Conservation (phyloP, 2,329 filamentous ascomycete genomes). For the Microdochium trichocladiopsis region DNA sequence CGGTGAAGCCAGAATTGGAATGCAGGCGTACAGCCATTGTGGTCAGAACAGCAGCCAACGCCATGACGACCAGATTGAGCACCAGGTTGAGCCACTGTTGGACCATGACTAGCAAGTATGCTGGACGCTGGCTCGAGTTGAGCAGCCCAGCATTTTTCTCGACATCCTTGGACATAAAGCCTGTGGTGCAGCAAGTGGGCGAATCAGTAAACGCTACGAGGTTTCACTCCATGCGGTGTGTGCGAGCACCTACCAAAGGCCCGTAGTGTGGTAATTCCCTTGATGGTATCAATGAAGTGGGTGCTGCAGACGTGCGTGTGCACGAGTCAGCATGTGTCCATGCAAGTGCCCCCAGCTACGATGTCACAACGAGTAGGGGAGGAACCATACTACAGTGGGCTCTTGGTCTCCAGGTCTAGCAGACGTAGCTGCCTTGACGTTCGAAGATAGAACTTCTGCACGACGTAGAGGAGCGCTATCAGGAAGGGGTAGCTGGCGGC, state of each 20-base stretch:
- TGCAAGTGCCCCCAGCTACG: too few relatives aligned
- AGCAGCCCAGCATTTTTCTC: too few relatives aligned
- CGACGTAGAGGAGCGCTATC: constrained; percentile 32
- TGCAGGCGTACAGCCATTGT: constrained; percentile 36
- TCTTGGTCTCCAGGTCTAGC: constrained; percentile 55
- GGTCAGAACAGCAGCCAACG: constrained; percentile 39
- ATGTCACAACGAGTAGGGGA: too few relatives aligned
- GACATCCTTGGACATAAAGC: too few relatives aligned
- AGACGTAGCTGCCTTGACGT: constrained; percentile 54
- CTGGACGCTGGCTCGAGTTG: constrained; percentile 32
- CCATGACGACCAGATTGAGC: constrained; percentile 40
- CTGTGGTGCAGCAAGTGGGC: constrained; percentile 37
- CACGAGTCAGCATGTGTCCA: too few relatives aligned
- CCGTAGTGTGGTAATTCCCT: constrained; percentile 47
- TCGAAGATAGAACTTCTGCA: constrained; percentile 52
- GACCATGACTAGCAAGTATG: constrained; percentile 49
- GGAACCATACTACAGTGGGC: constrained; percentile 45
- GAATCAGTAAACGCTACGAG: too few relatives aligned
- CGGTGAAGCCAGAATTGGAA: constrained; percentile 27
- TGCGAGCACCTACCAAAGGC: constrained; percentile 47
- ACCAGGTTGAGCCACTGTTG: constrained; percentile 50
- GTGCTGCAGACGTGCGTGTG: constrained; percentile 24
- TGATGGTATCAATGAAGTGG: constrained; percentile 49
- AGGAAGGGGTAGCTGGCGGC: constrained; percentile 43
- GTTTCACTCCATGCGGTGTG: too few relatives aligned